Percentiles rank a stretch among this genome's conserved stretches.
phyloP scores from a whole-genome alignment of 257 asterid genomes.

The Solanum sejunctum region DNA sequence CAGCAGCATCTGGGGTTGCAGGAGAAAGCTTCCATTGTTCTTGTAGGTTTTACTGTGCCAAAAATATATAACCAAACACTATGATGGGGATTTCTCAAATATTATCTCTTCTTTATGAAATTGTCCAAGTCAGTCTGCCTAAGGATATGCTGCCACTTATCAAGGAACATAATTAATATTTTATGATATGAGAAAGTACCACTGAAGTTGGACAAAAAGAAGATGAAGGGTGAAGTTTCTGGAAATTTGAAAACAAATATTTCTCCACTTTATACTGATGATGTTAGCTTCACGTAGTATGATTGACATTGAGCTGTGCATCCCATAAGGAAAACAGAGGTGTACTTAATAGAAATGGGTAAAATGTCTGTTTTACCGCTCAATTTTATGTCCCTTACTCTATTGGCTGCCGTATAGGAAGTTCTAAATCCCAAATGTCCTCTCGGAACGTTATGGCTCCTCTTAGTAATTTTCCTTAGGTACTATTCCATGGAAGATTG shows the following conservation, averaged over 20 bases:
- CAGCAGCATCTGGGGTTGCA: constrained; percentile 42
- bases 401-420: background rate
- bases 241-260: background rate
- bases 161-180: background rate
- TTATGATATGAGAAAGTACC: background rate
- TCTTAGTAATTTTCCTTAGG: background rate
- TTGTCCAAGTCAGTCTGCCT: background rate
- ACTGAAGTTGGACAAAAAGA: background rate
- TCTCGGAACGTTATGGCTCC: background rate
- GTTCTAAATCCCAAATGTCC: background rate
- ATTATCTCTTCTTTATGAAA: background rate
- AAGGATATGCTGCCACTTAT: background rate
- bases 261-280: background rate
- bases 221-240: background rate
- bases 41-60: constrained; percentile 32
- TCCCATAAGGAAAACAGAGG: background rate
- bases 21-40: constrained; percentile 28
- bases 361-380: background rate
- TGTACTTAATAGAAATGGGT: background rate
- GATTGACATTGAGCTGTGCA: background rate
- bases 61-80: background rate
- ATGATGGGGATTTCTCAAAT: background rate
- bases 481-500: background rate
- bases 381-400: background rate
- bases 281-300: background rate